Percentiles rank a stretch among this genome's conserved stretches.
Evolutionary conservation across 257 asterid species (phyloP).

Genomic region (Capsicum pubescens): DNA sequence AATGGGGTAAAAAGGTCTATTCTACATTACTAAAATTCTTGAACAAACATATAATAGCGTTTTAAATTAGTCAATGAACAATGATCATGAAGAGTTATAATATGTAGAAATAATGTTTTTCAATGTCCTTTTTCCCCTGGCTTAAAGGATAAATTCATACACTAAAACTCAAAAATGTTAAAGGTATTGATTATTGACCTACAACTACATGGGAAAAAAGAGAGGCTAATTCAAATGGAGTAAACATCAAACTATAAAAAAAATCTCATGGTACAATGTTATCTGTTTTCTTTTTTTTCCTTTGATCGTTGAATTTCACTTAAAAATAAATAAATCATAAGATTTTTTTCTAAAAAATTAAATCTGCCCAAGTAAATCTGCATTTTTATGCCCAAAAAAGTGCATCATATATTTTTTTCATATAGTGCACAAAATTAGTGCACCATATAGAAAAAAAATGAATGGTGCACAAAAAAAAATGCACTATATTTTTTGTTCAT

Average conservation of each 20-base stretch:
- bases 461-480: too few relatives aligned
- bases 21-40: not conserved
- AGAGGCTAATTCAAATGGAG: not conserved
- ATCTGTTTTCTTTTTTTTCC: not conserved
- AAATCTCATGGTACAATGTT: not conserved
- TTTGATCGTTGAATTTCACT: not conserved
- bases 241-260: constrained; percentile 3
- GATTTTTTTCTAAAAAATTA: not conserved
- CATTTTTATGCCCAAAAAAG: too few relatives aligned
- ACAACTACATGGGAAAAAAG: not conserved
- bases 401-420: too few relatives aligned
- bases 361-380: too few relatives aligned
- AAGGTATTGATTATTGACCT: not conserved
- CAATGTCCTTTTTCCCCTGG: not conserved
- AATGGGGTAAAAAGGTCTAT: not conserved
- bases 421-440: too few relatives aligned
- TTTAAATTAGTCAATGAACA: not conserved
- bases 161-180: not conserved
- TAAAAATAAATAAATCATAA: not conserved
- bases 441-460: too few relatives aligned
- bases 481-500: too few relatives aligned
- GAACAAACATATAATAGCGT: not conserved
- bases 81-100: not conserved
- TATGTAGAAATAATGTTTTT: not conserved
- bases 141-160: not conserved